A percentile compares a stretch with the other conserved stretches of the same genome.
These are phyloP conservation scores for Sporothrix schenckii DNA, from an alignment of 2,329 filamentous ascomycete genomes.

Conservation along the genomic window DNA sequence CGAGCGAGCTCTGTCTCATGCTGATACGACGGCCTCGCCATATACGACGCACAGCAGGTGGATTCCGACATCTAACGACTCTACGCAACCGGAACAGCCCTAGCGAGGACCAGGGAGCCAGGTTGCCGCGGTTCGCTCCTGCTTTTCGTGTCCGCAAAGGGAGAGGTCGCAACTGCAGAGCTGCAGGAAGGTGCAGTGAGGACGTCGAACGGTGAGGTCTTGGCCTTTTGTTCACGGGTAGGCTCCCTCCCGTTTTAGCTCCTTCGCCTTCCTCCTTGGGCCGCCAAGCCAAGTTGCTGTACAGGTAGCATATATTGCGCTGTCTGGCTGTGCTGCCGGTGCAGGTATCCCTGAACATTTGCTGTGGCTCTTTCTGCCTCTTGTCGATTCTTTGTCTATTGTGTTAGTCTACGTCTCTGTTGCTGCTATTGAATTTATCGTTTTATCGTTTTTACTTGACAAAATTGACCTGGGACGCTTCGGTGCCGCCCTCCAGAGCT, in stretches of 20 bases:
- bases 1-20: background rate
- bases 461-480: too few relatives aligned
- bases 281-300: slow-evolving; percentile 23
- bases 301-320: background rate
- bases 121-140: slow-evolving; percentile 21
- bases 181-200: slow-evolving; percentile 22
- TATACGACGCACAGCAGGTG: background rate
- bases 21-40: slow-evolving; percentile 21
- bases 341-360: background rate
- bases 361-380: background rate
- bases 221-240: background rate
- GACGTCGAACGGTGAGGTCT: slow-evolving; percentile 15
- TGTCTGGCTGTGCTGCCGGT: background rate
- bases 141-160: background rate
- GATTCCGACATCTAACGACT: slow-evolving; percentile 2
- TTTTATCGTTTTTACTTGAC: background rate
- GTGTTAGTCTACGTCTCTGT: background rate
- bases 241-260: background rate
- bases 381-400: background rate
- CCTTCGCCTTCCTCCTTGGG: background rate
- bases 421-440: background rate
- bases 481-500: too few relatives aligned
- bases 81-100: slow-evolving; percentile 17
- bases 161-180: background rate
- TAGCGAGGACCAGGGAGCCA: slow-evolving; percentile 9